A percentile compares a stretch with the other conserved stretches of the same genome.
These are phyloP conservation scores for Metschnikowia amazonensis DNA, from an alignment of 805 yeast species.

Conservation along the genomic window DNA sequence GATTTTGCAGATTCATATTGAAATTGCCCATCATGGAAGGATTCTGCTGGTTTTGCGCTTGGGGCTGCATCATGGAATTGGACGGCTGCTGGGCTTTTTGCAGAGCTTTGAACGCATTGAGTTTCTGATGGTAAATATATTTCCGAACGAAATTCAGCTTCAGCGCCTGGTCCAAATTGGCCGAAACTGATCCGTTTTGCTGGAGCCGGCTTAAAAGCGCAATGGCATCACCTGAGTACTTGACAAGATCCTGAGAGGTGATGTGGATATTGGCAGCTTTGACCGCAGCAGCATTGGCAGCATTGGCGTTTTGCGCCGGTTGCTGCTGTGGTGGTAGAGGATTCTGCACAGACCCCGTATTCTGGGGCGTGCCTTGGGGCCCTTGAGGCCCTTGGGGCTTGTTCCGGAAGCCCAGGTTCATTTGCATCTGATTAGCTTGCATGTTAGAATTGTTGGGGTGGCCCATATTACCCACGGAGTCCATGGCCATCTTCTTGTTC, in stretches of 20 bases:
- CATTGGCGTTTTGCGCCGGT: neutral
- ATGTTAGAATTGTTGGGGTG: slow-evolving; percentile 10
- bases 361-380: neutral
- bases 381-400: too few species aligned
- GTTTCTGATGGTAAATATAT: slow-evolving; percentile 39
- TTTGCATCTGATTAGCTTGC: slow-evolving; percentile 10
- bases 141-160: slow-evolving; percentile 38
- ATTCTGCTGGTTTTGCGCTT: neutral
- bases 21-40: neutral
- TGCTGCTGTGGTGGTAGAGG: slow-evolving; percentile 15
- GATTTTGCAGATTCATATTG: neutral
- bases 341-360: slow-evolving; percentile 10
- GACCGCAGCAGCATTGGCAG: slow-evolving; percentile 6
- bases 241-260: slow-evolving; percentile 32
- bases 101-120: slow-evolving; percentile 26
- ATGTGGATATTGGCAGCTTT: slow-evolving; percentile 15
- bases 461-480: slow-evolving; percentile 10
- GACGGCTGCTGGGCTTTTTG: slow-evolving; percentile 19
- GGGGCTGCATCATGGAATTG: slow-evolving; percentile 11
- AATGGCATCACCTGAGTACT: slow-evolving; percentile 40
- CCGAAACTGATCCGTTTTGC: slow-evolving; percentile 32
- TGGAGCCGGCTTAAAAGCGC: slow-evolving; percentile 34
- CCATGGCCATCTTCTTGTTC: slow-evolving; percentile 14
- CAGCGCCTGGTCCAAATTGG: slow-evolving; percentile 33
- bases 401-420: slow-evolving; percentile 9